A percentile compares a stretch with the other conserved stretches of the same genome.
phyloP scores from a whole-genome alignment of 176 grass and related monocot species.

The Aegilops umbellulata region DNA sequence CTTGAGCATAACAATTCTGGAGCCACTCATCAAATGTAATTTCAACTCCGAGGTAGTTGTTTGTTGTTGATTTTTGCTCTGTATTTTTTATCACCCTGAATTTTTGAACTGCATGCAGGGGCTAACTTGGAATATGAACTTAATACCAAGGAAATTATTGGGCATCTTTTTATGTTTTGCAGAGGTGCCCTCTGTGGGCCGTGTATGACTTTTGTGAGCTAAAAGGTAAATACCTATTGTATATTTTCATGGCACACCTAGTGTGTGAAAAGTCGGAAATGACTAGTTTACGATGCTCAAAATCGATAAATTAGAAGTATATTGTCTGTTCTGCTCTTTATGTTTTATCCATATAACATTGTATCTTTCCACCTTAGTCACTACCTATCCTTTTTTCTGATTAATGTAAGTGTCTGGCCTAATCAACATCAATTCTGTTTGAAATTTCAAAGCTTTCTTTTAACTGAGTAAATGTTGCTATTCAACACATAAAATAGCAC shows the following conservation, averaged over 20 bases:
- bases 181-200: conserved; percentile 87
- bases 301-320: neutral
- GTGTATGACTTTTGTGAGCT: conserved; percentile 55
- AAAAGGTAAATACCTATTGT: conserved; percentile 40
- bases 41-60: neutral
- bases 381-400: neutral
- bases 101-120: no score
- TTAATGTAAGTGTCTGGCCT: neutral
- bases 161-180: neutral
- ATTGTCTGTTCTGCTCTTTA: neutral
- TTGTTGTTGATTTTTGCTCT: no score
- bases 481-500: neutral
- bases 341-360: neutral
- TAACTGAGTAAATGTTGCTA: neutral
- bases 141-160: neutral
- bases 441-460: neutral
- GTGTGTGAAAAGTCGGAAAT: neutral
- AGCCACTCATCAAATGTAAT: no score
- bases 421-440: neutral
- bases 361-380: neutral
- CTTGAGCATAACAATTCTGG: no score
- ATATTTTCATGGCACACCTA: neutral
- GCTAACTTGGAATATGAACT: neutral
- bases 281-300: neutral
- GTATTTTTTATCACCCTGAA: no score